Base-by-base conservation (phyloP, 2,329 filamentous ascomycete species). In the Sordariomycetes sp. region DNA sequence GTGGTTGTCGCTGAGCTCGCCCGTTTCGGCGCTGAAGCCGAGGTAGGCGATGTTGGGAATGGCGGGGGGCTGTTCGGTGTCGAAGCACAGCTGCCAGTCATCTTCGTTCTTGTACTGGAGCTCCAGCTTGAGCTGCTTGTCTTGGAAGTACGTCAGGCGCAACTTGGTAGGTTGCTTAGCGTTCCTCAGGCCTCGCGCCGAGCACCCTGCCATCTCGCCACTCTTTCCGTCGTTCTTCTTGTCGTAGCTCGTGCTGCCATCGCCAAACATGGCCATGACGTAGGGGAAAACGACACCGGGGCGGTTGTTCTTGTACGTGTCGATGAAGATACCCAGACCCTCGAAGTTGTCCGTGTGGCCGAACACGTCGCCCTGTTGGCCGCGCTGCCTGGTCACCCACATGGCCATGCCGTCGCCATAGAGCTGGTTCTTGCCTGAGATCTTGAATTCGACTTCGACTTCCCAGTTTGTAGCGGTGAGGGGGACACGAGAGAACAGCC, bases 231-330 rank as follows among this genome's bases (percentile, higher is more conserved):
- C 92, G 50, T 88, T 88, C 48, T 80, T 79, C 66, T 95, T 87
- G 67, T 96, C 87, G 63, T 98, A 98, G 11, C 68, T 57, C 6
- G 82, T 94, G 54, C 86, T 69, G 41, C 92, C 90, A 57, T 98
- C 92, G 39, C 92, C 92, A 46, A 87, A 70, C 92, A 96, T 96
- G 42, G 88, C 90, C 88, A 96, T 95, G 50, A 98, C 82, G 54
- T 94, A 95, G 33, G 92, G 92, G 63, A 98, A 98, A 30, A 94
- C 84, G 27, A 86, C 82, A 28, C 92, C 92, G 1, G 92, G 90
- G 11, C 92, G 79, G 67, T 95, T 94, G 69, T 98, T 98, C 78
- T 98, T 98, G 72, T 98, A 98, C 29, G 92, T 98, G 57, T 98
- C 92, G 64, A 98, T 76, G 67, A 95, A 96, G 59, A 98, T 73